phyloP scores from a whole-genome alignment of 2,329 filamentous ascomycete species.

The Coniella lustricola region DNA sequence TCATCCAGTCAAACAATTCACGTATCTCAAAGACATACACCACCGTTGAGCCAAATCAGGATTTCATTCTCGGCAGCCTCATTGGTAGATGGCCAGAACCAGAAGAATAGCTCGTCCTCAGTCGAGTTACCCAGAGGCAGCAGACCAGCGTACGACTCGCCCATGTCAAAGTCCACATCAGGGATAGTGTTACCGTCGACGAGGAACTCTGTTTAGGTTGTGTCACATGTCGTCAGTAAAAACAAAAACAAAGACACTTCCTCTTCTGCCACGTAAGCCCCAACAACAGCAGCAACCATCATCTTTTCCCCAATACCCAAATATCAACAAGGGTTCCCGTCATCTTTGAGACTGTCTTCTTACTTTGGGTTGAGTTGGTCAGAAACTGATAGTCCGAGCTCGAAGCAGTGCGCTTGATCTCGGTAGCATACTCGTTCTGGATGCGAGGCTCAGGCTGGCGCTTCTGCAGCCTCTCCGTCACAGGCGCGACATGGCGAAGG shows the following conservation, averaged over 20 bases:
- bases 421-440: not conserved
- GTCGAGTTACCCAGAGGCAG: slow-evolving; percentile 44
- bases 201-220: slow-evolving; percentile 41
- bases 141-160: slow-evolving; percentile 54
- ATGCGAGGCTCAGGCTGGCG: not conserved
- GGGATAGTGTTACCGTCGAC: slow-evolving; percentile 57
- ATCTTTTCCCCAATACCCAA: no score
- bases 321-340: no score
- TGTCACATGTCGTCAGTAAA: not conserved
- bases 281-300: not conserved
- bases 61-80: slow-evolving; percentile 45
- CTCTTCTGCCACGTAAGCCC: not conserved
- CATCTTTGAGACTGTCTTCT: not conserved
- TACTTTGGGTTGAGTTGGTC: slow-evolving; percentile 8
- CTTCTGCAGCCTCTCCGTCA: slow-evolving; percentile 5
- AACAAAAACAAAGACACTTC: not conserved
- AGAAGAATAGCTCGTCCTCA: slow-evolving; percentile 47
- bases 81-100: slow-evolving; percentile 54
- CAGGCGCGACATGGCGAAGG: slow-evolving; percentile 10
- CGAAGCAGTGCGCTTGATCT: slow-evolving; percentile 2
- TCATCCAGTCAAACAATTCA: slow-evolving; percentile 28
- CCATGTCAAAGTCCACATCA: slow-evolving; percentile 59
- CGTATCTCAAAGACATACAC: slow-evolving; percentile 23
- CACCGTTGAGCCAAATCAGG: slow-evolving; percentile 51
- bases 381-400: slow-evolving; percentile 2